These are phyloP conservation scores for Komagataella pseudopastoris DNA, from an alignment of 805 yeast genomes.

Conservation along the genomic window DNA sequence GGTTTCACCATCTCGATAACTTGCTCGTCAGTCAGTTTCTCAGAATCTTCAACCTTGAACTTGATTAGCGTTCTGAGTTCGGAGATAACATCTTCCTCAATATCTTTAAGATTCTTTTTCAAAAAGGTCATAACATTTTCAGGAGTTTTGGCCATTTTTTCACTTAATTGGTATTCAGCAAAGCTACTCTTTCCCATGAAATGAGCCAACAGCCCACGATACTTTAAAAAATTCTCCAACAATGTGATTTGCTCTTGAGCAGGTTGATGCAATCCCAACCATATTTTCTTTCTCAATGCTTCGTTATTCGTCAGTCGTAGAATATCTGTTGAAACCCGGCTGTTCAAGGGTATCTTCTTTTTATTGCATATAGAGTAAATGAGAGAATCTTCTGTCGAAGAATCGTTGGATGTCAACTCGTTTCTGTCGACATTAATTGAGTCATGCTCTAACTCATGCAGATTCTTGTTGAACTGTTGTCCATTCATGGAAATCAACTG, in stretches of 20 bases:
- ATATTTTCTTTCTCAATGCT: constrained; percentile 47
- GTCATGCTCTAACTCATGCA: constrained; percentile 17
- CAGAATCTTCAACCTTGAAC: constrained; percentile 9
- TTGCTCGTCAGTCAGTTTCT: constrained; percentile 19
- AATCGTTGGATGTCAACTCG: constrained; percentile 12
- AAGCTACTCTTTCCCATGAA: constrained; percentile 59
- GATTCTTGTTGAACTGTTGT: constrained; percentile 52
- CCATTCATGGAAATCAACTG: constrained; percentile 74
- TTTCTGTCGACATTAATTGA: constrained; percentile 14
- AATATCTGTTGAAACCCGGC: constrained; percentile 51
- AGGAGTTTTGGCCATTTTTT: constrained; percentile 82
- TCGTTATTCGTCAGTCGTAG: constrained; percentile 44
- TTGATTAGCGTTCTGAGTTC: constrained; percentile 43
- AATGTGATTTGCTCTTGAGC: constrained; percentile 45
- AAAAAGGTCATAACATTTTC: constrained; percentile 64
- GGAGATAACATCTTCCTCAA: constrained; percentile 35
- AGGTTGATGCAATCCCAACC: constrained; percentile 65
- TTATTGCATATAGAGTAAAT: constrained; percentile 23
- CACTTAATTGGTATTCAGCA: constrained; percentile 71
- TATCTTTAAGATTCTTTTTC: constrained; percentile 37
- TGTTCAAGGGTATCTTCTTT: constrained; percentile 39
- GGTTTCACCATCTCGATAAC: constrained; percentile 46
- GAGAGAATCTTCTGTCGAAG: constrained; percentile 9
- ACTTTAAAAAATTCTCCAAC: constrained; percentile 44
- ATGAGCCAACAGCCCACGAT: constrained; percentile 58